A percentile compares a stretch with the other conserved stretches of the same genome.
Conservation (phyloP, 345 rosid species). For the Euclidium syriacum region DNA sequence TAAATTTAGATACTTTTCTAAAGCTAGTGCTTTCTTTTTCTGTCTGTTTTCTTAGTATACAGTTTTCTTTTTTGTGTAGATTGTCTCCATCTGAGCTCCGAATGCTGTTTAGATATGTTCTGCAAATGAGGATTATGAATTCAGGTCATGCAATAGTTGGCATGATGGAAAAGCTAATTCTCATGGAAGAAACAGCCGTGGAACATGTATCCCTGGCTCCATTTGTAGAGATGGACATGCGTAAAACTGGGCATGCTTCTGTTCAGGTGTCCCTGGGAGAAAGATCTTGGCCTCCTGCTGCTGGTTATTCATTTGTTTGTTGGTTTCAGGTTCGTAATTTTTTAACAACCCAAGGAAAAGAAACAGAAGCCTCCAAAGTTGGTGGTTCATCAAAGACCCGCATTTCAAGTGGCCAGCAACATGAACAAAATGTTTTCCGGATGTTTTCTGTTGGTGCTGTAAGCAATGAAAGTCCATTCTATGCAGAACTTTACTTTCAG, state of each 20-base stretch:
- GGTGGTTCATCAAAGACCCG: conserved; percentile 50
- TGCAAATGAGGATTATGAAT: conserved; percentile 77
- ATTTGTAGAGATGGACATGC: conserved; percentile 94
- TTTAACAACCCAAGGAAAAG: conserved; percentile 62
- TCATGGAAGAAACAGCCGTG: conserved; percentile 73
- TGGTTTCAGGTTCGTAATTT: conserved; percentile 94
- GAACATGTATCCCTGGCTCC: conserved; percentile 92
- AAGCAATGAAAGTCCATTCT: conserved; percentile 62
- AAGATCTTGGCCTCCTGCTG: conserved; percentile 99
- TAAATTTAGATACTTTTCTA: conserved; percentile 6
- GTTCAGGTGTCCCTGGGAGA: conserved; percentile 96
- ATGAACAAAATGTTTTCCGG: conserved; percentile 61
- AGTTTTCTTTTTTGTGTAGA: conserved; percentile 51
- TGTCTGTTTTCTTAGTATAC: conserved; percentile 15
- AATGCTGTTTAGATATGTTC: conserved; percentile 69
- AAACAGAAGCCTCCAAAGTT: conserved; percentile 49
- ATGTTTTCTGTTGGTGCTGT: conserved; percentile 94
- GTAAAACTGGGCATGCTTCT: conserved; percentile 93
- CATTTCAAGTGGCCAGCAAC: conserved; percentile 45
- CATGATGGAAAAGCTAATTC: conserved; percentile 89
- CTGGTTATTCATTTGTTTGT: conserved; percentile 97
- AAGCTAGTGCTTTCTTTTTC: conserved; percentile 10
- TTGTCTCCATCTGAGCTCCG: conserved; percentile 92
- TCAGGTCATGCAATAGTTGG: conserved; percentile 79
- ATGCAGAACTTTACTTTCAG: conserved; percentile 89